phyloP scores from a whole-genome alignment of 2,329 filamentous ascomycete species.

The Ilyonectria robusta region DNA sequence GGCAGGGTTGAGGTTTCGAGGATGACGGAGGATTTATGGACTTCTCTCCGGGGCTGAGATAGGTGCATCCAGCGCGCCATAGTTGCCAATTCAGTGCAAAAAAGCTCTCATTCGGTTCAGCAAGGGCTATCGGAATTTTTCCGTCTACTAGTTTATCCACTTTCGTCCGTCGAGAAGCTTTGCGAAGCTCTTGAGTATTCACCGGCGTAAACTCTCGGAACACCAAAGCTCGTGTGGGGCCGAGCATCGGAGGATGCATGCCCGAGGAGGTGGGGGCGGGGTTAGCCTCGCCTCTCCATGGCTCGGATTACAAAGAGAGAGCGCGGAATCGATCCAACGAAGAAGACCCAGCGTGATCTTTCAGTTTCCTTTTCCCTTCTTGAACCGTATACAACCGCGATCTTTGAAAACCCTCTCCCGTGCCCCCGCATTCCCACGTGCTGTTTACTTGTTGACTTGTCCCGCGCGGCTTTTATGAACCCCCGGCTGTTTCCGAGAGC shows the following conservation, averaged over 20 bases:
- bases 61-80: background rate
- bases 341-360: slow-evolving; percentile 7
- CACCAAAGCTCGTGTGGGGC: slow-evolving; percentile 23
- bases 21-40: slow-evolving; percentile 12
- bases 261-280: slow-evolving; percentile 26
- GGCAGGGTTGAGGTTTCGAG: background rate
- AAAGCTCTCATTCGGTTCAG: background rate
- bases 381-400: slow-evolving; percentile 23
- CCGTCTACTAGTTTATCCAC: background rate
- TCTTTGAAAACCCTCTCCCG: background rate
- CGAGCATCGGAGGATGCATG: slow-evolving; percentile 27
- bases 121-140: slow-evolving; percentile 1
- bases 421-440: background rate
- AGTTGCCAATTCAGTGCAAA: background rate
- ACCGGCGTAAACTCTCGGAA: background rate
- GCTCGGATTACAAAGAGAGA: slow-evolving; percentile 11
- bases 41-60: slow-evolving; percentile 7
- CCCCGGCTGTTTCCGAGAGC: slow-evolving; percentile 25
- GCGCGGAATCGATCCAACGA: slow-evolving; percentile 7
- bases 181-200: background rate
- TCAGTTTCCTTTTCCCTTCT: slow-evolving; percentile 7
- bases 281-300: slow-evolving; percentile 4
- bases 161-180: background rate
- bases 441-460: background rate
- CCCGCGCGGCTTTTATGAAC: slow-evolving; percentile 32